These are phyloP conservation scores for Scheffersomyces illinoinensis DNA, from an alignment of 1,139 yeast species.

Conservation along the genomic window DNA sequence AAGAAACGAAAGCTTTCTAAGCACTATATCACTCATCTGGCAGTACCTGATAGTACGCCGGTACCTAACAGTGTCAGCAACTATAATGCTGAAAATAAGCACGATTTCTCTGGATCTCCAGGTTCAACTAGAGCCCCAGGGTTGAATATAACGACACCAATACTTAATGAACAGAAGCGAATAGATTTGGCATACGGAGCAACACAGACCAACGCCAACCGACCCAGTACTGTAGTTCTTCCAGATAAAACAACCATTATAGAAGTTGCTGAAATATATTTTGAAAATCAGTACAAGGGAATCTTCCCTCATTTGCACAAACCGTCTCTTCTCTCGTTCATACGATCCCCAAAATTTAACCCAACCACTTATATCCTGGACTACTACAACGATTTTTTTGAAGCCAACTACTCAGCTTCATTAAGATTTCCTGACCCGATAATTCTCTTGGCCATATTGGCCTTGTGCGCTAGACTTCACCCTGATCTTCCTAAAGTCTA, in stretches of 20 bases:
- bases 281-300: constrained; percentile 35
- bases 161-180: background rate
- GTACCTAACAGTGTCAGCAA: background rate
- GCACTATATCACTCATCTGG: background rate
- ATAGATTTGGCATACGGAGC: background rate
- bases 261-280: constrained; percentile 30
- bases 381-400: constrained; percentile 15
- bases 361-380: constrained; percentile 28
- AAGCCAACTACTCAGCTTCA: constrained; percentile 14
- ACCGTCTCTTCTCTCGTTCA: constrained; percentile 28
- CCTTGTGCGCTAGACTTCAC: constrained; percentile 36
- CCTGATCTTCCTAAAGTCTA: constrained; percentile 27
- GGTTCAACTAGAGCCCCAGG: background rate
- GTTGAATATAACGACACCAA: background rate
- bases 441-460: constrained; percentile 31
- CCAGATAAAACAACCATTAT: constrained; percentile 25
- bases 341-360: constrained; percentile 25
- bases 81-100: background rate
- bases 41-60: background rate
- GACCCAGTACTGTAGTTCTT: constrained; percentile 10
- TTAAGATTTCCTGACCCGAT: constrained; percentile 31
- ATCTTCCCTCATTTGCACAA: constrained; percentile 35
- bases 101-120: background rate
- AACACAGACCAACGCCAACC: background rate
- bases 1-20: constrained; percentile 6